Percentiles rank a stretch among this genome's conserved stretches.
Conservation (phyloP, 2,329 filamentous ascomycete genomes). For the Cladosporium sp. region DNA sequence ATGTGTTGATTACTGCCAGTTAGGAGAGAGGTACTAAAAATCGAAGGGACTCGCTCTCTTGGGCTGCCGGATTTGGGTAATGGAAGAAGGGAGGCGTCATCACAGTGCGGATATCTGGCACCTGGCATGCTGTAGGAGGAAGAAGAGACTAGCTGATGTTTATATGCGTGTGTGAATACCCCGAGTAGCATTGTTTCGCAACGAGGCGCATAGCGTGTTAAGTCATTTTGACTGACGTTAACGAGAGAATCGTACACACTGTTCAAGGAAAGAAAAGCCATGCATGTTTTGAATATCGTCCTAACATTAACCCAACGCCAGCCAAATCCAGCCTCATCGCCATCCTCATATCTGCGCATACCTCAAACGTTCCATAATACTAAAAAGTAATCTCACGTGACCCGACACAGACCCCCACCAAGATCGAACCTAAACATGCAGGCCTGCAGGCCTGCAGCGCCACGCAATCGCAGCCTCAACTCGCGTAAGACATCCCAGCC, state of each 20-base stretch:
- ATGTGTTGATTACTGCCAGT: slow-evolving; percentile 45
- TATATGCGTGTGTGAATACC: not conserved
- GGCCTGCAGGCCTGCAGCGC: not conserved
- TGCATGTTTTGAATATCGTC: too few relatives aligned
- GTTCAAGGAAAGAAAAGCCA: not conserved
- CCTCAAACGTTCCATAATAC: too few relatives aligned
- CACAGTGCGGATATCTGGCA: too few relatives aligned
- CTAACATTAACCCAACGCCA: too few relatives aligned
- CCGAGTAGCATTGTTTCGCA: too few relatives aligned
- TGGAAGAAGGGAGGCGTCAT: not conserved
- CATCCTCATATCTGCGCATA: too few relatives aligned
- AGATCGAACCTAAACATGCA: too few relatives aligned
- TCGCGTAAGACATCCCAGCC: not conserved
- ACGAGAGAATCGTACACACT: not conserved
- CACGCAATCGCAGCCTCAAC: not conserved
- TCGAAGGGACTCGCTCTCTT: too few relatives aligned
- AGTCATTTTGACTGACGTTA: too few relatives aligned
- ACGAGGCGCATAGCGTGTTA: too few relatives aligned
- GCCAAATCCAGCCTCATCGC: too few relatives aligned
- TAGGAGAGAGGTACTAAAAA: slow-evolving; percentile 27
- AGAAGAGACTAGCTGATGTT: not conserved
- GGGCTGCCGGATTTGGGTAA: not conserved
- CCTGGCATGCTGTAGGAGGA: not conserved
- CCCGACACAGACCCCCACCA: not conserved
- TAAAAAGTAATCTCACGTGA: not conserved